Evolutionary conservation across 768 basidiomycete species (phyloP).

Genomic region (Rossbeevera mucosa): DNA sequence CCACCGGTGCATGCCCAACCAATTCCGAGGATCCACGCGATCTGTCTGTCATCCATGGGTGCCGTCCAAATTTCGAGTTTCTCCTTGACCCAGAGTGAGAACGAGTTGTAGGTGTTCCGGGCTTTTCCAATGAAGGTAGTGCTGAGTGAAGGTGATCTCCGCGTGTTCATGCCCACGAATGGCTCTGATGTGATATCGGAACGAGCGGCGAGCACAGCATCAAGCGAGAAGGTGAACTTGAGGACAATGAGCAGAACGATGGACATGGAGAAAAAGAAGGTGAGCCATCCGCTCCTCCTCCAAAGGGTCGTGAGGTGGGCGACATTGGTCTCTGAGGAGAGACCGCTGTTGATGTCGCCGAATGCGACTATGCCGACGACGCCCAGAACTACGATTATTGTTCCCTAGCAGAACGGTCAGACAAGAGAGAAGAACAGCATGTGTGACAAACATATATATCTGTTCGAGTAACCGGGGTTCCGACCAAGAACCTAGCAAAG

Average conservation of each 20-base stretch:
- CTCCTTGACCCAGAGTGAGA: slow-evolving; percentile 53
- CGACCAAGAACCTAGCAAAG: slow-evolving; percentile 85
- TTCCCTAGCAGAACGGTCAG: slow-evolving; percentile 49
- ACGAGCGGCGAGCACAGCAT: slow-evolving; percentile 66
- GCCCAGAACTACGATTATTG: slow-evolving; percentile 74
- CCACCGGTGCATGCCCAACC: slow-evolving; percentile 94
- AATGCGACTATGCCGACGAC: slow-evolving; percentile 88
- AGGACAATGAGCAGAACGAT: slow-evolving; percentile 60
- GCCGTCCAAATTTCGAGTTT: slow-evolving; percentile 72
- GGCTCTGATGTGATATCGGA: slow-evolving; percentile 63
- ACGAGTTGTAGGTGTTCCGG: slow-evolving; percentile 38
- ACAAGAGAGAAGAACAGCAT: background rate
- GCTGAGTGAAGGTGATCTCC: slow-evolving; percentile 16
- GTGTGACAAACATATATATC: slow-evolving; percentile 67
- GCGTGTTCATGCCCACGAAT: slow-evolving; percentile 38
- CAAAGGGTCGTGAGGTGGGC: slow-evolving; percentile 76
- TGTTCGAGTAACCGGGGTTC: slow-evolving; percentile 75
- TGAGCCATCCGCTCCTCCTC: slow-evolving; percentile 86
- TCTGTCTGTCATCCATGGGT: slow-evolving; percentile 74
- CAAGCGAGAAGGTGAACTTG: slow-evolving; percentile 67
- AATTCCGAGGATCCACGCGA: slow-evolving; percentile 90
- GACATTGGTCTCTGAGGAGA: slow-evolving; percentile 69
- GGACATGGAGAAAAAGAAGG: slow-evolving; percentile 80
- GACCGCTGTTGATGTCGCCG: slow-evolving; percentile 78
- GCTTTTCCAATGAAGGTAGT: slow-evolving; percentile 32